These are phyloP conservation scores for Candida koratica DNA, from an alignment of 805 yeast species.

Conservation along the genomic window DNA sequence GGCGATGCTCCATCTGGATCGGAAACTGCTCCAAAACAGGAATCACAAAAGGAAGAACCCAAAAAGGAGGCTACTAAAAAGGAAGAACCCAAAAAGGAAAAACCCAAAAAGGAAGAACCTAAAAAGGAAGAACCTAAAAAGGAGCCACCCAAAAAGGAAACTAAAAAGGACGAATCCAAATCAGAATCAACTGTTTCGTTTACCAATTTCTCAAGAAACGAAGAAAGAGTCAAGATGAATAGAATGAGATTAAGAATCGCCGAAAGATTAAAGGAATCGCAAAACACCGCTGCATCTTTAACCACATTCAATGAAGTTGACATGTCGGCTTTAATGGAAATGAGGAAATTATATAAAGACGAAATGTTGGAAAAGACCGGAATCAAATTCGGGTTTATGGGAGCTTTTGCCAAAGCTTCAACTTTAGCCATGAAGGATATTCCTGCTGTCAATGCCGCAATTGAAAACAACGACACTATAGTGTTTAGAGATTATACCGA, in stretches of 20 bases:
- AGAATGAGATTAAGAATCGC: slow-evolving; percentile 99
- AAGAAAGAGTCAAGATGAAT: slow-evolving; percentile 95
- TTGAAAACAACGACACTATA: slow-evolving; percentile 86
- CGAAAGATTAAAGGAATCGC: slow-evolving; percentile 98
- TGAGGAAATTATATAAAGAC: slow-evolving; percentile 96
- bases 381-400: slow-evolving; percentile 97
- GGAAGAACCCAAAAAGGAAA: slow-evolving; percentile 30
- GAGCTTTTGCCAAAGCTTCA: slow-evolving; percentile 92
- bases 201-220: slow-evolving; percentile 68
- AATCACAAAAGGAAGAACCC: slow-evolving; percentile 14
- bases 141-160: too few species aligned
- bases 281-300: slow-evolving; percentile 96
- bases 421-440: slow-evolving; percentile 90
- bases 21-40: slow-evolving; percentile 20
- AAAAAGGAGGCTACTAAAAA: slow-evolving; percentile 26
- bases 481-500: slow-evolving; percentile 96
- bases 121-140: slow-evolving; percentile 32
- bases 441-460: slow-evolving; percentile 94
- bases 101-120: slow-evolving; percentile 25
- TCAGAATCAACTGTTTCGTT: slow-evolving; percentile 26
- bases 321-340: slow-evolving; percentile 85
- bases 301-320: slow-evolving; percentile 98
- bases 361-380: slow-evolving; percentile 93
- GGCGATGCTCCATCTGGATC: slow-evolving; percentile 57
- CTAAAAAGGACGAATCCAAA: slow-evolving; percentile 11